These are phyloP conservation scores for Cladosporium sphaerospermum DNA, from an alignment of 2,329 filamentous ascomycete species.

Conservation along the genomic window DNA sequence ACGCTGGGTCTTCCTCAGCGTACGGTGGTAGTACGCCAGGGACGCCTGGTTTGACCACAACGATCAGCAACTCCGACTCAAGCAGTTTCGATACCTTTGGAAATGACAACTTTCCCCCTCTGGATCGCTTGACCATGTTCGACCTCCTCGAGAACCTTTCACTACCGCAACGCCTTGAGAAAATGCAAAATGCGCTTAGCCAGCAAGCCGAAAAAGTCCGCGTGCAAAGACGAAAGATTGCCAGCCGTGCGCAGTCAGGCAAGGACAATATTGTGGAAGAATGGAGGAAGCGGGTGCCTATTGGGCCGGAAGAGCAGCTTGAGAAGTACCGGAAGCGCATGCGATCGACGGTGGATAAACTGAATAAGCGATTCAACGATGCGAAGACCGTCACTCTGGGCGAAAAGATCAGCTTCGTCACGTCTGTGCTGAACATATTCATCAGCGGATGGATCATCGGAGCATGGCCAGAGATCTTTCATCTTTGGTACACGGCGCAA, in stretches of 20 bases:
- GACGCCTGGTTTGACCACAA: constrained; percentile 61
- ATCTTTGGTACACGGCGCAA: constrained; percentile 67
- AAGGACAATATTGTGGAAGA: constrained; percentile 86
- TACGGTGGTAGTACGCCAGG: constrained; percentile 28
- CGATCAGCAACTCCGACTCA: constrained; percentile 67
- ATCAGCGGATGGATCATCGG: constrained; percentile 92
- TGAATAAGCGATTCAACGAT: constrained; percentile 81
- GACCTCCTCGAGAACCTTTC: constrained; percentile 92
- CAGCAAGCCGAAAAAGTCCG: constrained; percentile 80
- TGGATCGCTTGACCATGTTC: constrained; percentile 85
- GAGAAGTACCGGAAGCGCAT: constrained; percentile 85
- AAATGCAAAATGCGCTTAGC: constrained; percentile 74
- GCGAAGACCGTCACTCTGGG: constrained; percentile 79
- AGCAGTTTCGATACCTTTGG: constrained; percentile 76
- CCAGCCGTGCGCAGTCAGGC: constrained; percentile 68
- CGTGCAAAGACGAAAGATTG: constrained; percentile 73
- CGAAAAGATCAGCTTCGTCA: constrained; percentile 95
- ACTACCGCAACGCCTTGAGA: constrained; percentile 82
- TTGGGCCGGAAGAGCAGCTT: constrained; percentile 79
- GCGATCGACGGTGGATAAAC: constrained; percentile 79
- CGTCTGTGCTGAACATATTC: constrained; percentile 93
- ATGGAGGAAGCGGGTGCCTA: constrained; percentile 76
- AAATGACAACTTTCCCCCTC: constrained; percentile 77
- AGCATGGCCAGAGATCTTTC: constrained; percentile 76
- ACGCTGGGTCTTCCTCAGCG: constrained; percentile 33